Evolutionary conservation across 768 basidiomycete species (phyloP), one percentile per base, ranked within the genome.

Genomic region (Kwoniella heveanensis): DNA sequence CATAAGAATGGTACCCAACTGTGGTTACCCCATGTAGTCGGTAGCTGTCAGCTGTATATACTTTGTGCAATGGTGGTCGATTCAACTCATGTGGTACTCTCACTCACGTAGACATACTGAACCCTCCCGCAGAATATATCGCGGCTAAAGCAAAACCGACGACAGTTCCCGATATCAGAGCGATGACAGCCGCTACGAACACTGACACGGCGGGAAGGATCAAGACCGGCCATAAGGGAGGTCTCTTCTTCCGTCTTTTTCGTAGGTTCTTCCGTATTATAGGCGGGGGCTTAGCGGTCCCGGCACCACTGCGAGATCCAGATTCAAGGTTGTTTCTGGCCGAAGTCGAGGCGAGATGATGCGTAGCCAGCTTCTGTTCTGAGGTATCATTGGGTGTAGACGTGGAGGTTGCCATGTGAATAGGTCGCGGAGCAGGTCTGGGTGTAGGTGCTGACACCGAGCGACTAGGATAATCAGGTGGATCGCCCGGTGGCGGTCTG

Each of bases 1-100:
- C 75, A 77, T 15, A 74, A 29, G 30, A 77, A 72, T 9, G 75
- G 75, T 30, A 77, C 67, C 75, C 75, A 77, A 52, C 75, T 77
- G 32, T 44, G 24, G 17, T 8, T 1, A 60, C 0, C 21, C 24
- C 37, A 39, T 57, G n/a, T 36, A 48, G n/a, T 46, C 27, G 3
- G 30, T 54, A 5, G 19, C 5, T 21, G 22, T 57, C 52, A 36
- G 22, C 12, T 32, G 6, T 52, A 4, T 7, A 44, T 17, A 3
- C 8, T 44, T 8, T 9, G 15, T 44, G 39, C 39, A 10, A 17
- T 10, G 8, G n/a, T n/a, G n/a, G n/a, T n/a, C n/a, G n/a, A n/a
- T n/a, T n/a, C n/a, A n/a, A n/a, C n/a, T n/a, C n/a, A n/a, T 32
- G 32, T 32, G 32, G 5, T 32, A 32, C 7, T 6, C 5, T 32